Base-by-base conservation (phyloP, 2,329 filamentous ascomycete genomes). In the Aulographum hederae region DNA sequence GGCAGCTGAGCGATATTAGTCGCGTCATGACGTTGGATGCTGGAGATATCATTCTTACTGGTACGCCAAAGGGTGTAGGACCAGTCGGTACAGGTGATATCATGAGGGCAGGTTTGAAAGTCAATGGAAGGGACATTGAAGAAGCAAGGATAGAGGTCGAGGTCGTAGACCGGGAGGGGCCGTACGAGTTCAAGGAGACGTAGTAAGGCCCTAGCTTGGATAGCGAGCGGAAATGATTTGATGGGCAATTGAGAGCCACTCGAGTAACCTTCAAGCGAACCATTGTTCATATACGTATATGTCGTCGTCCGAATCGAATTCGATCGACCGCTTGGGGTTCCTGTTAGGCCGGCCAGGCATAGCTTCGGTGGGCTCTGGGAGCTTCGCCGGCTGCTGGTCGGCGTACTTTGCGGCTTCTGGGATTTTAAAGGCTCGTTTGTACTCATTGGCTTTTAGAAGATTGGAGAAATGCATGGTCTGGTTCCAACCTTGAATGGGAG, bases 51-150 rank as follows among this genome's bases (percentile, higher is more conserved):
- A 73, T 98, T 30, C 60, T 98, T 43, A 98, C 89, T n/a, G 89
- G 89, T 13, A 98, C 89, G 31, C 89, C 89, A 31, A 94, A 94
- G 59, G 89, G 89, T 10, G 89, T 98, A 2, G 89, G 89, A 2
- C 66, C 74, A 14, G 84, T 93, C 2, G 70, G 73, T 37, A 73
- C 79, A 1, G 89, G 89, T 2, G 85, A 98, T 57, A 63, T 86
- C 19, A 81, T 98, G 67, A 75, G 67, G 39, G 85, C 80, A 17
- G 84, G 84, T 3, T 63, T 95, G 42, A 73, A 70, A 49, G 72
- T 93, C 18, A 63, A 67, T 35, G 85, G 85, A 23, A 73, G 77
- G 60, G 82, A 91, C 59, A 56, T 95, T 19, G 73, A 84, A 50
- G 79, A 91, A 61, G 80, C 78, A 20, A 74, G 61, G 48, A 78